phyloP scores from a whole-genome alignment of 2,329 filamentous ascomycete species.

The Biscogniauxia mediterranea region DNA sequence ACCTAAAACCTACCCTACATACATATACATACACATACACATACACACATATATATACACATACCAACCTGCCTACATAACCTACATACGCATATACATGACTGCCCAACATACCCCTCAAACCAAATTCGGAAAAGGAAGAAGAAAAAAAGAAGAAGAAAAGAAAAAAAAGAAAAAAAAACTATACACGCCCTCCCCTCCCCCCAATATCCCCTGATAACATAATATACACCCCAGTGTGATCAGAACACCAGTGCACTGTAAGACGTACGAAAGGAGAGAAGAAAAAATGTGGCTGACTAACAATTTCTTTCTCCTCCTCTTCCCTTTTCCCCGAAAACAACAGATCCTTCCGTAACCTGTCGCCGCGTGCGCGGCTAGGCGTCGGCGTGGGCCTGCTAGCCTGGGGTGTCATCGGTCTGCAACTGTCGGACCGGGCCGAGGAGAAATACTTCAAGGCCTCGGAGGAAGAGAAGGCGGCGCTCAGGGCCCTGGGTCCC shows the following conservation, averaged over 20 bases:
- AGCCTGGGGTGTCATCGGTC: slow-evolving; percentile 70
- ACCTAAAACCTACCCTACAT: slow-evolving; percentile 12
- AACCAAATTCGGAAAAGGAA: slow-evolving; percentile 1
- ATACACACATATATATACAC: slow-evolving; percentile 5
- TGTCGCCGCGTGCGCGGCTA: slow-evolving; percentile 68
- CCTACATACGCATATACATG: slow-evolving; percentile 7
- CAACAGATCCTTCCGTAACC: slow-evolving; percentile 65
- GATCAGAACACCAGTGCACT: neutral
- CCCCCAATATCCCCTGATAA: neutral
- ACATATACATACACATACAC: slow-evolving; percentile 3
- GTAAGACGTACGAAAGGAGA: neutral
- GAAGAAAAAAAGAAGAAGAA: neutral
- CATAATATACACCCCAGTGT: neutral
- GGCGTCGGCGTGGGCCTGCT: slow-evolving; percentile 73
- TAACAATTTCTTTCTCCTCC: neutral
- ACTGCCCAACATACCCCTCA: neutral
- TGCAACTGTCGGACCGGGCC: slow-evolving; percentile 70
- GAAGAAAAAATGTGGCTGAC: neutral
- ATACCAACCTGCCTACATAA: slow-evolving; percentile 1
- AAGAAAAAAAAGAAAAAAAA: neutral
- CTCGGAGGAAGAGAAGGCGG: slow-evolving; percentile 69
- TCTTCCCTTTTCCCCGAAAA: neutral
- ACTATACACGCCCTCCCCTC: neutral
- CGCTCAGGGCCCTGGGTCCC: slow-evolving; percentile 60
- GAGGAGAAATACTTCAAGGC: slow-evolving; percentile 72